phyloP scores from a whole-genome alignment of 2,329 filamentous ascomycete genomes.

The Aspergillus fumigatiaffinis region DNA sequence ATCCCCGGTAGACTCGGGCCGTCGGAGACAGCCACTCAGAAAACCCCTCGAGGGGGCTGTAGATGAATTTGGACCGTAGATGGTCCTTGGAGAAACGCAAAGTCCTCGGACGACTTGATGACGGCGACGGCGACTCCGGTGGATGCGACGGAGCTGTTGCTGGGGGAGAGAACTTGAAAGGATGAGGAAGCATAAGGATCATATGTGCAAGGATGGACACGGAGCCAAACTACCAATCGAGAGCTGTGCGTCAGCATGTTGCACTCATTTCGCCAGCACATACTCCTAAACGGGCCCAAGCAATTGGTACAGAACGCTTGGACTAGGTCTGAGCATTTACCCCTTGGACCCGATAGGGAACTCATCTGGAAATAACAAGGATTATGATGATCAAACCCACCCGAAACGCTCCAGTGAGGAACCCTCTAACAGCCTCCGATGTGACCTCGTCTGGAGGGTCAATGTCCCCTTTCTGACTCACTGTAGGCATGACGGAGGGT shows the following conservation, averaged over 20 bases:
- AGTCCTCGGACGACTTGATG: slow-evolving; percentile 10
- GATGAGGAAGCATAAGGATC: slow-evolving; percentile 41
- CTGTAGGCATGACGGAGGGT: slow-evolving; percentile 28
- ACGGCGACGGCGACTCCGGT: slow-evolving; percentile 9
- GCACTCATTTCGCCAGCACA: not conserved
- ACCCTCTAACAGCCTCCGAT: slow-evolving; percentile 39
- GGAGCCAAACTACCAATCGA: slow-evolving; percentile 36
- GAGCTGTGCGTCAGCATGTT: not conserved
- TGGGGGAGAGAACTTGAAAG: slow-evolving; percentile 36
- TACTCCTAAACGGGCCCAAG: not conserved
- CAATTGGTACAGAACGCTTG: too few species aligned
- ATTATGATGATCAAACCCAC: slow-evolving; percentile 24
- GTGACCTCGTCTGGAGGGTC: slow-evolving; percentile 42
- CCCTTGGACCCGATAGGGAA: not conserved
- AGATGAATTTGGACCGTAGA: slow-evolving; percentile 30
- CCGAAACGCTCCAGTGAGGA: slow-evolving; percentile 41
- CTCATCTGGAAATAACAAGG: not conserved
- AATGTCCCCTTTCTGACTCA: slow-evolving; percentile 31
- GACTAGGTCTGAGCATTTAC: too few species aligned
- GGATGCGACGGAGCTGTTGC: slow-evolving; percentile 23
- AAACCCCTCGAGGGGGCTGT: slow-evolving; percentile 46
- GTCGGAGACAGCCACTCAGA: slow-evolving; percentile 44
- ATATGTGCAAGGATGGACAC: slow-evolving; percentile 46
- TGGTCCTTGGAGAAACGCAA: slow-evolving; percentile 28
- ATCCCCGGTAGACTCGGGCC: slow-evolving; percentile 42